These are phyloP conservation scores for Pholiota microspora DNA, from an alignment of 768 basidiomycete species.

Conservation along the genomic window DNA sequence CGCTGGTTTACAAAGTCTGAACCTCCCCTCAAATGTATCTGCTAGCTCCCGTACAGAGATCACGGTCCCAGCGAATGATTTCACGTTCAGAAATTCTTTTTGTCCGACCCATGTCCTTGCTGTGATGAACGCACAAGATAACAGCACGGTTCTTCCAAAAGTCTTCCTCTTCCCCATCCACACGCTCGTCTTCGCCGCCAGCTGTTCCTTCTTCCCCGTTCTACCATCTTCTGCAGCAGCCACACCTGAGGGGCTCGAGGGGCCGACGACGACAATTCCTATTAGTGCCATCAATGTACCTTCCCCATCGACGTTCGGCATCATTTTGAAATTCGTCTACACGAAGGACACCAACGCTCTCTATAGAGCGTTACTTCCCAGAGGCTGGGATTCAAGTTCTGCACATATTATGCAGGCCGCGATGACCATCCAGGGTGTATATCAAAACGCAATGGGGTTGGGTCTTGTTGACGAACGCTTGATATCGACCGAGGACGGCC, in stretches of 20 bases:
- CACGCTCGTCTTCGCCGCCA: constrained; percentile 16
- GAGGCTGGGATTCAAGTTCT: background rate
- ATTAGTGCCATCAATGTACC: constrained; percentile 15
- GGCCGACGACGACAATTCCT: constrained; percentile 10
- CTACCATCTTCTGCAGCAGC: constrained; percentile 8
- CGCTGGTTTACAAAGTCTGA: background rate
- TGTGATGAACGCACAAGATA: background rate
- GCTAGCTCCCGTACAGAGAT: background rate
- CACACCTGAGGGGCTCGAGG: background rate
- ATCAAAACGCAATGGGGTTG: background rate
- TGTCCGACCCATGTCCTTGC: constrained; percentile 12
- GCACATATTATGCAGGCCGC: background rate
- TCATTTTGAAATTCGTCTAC: background rate
- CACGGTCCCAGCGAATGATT: background rate
- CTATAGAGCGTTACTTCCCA: background rate
- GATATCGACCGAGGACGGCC: background rate
- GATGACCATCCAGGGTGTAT: background rate
- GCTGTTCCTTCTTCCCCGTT: constrained; percentile 16
- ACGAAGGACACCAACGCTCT: background rate
- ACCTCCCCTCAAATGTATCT: background rate
- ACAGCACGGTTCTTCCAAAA: background rate
- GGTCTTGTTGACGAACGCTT: background rate
- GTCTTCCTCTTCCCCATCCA: constrained; percentile 15
- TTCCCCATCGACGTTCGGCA: constrained; percentile 14
- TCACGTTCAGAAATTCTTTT: background rate